Evolutionary conservation across 306 rosid species (phyloP).

Genomic region (Carpinus fangiana): DNA sequence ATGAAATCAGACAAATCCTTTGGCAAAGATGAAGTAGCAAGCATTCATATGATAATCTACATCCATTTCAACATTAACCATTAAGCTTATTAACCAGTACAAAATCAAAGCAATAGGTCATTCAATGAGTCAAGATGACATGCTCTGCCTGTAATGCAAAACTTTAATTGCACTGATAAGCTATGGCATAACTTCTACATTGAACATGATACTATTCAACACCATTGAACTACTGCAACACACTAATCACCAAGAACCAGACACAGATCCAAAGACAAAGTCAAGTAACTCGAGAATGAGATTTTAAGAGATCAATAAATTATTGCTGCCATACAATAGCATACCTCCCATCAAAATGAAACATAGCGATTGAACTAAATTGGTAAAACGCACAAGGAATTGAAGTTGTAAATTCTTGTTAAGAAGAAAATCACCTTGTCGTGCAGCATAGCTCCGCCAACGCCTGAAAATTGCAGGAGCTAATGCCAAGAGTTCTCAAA

Average conservation of each 20-base stretch:
- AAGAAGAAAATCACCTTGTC: conserved; percentile 54
- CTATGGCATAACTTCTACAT: neutral
- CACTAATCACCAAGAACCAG: neutral
- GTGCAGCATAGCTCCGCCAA: conserved; percentile 74
- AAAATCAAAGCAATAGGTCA: neutral
- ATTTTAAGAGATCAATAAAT: neutral
- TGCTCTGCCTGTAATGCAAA: neutral
- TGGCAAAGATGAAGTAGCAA: conserved; percentile 10
- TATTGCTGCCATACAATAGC: neutral
- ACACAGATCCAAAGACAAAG: neutral
- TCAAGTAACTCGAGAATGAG: neutral
- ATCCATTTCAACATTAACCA: neutral
- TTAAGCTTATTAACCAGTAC: neutral
- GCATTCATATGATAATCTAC: conserved; percentile 1
- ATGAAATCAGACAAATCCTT: conserved; percentile 10
- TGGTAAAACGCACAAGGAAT: conserved; percentile 27
- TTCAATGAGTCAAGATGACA: neutral
- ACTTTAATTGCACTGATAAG: neutral
- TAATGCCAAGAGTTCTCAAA: conserved; percentile 62
- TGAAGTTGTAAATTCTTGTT: conserved; percentile 26
- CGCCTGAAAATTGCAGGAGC: conserved; percentile 50
- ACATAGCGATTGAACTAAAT: neutral
- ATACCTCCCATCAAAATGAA: conserved; percentile 15
- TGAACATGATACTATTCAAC: neutral
- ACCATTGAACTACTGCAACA: neutral